Conservation (phyloP, 2,329 filamentous ascomycete species). For the Botrytis porri region DNA sequence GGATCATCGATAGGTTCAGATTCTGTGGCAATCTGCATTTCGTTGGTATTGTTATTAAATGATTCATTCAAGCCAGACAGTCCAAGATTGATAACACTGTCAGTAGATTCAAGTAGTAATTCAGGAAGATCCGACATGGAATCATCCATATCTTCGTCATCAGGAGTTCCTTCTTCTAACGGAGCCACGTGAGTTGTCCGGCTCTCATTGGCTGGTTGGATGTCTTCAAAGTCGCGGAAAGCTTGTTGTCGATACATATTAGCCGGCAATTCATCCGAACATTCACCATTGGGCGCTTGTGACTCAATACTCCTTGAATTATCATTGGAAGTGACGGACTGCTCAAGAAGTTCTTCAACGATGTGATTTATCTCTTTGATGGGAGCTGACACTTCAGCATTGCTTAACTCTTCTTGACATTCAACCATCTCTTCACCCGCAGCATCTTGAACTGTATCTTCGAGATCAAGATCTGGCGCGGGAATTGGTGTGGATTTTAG, state of each 20-base stretch:
- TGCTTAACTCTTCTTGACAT: background rate
- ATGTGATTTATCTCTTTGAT: constrained; percentile 1
- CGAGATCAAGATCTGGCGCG: background rate
- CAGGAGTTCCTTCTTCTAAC: background rate
- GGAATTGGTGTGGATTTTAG: background rate
- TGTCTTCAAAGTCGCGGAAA: background rate
- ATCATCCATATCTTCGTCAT: constrained; percentile 12
- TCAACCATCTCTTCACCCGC: background rate
- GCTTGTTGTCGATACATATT: background rate
- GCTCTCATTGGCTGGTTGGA: background rate
- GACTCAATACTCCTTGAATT: background rate
- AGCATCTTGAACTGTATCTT: background rate
- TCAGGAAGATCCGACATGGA: constrained; percentile 10
- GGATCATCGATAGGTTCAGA: constrained; percentile 18
- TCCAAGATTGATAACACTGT: background rate
- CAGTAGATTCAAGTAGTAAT: constrained; percentile 12
- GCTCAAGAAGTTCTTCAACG: constrained; percentile 8
- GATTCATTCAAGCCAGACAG: background rate
- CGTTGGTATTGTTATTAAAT: background rate
- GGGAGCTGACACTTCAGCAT: background rate
- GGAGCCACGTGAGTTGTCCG: background rate
- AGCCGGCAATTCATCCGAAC: background rate
- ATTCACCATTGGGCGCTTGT: background rate
- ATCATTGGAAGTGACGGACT: background rate
- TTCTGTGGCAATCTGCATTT: background rate